Percentiles rank a stretch among this genome's conserved stretches.
phyloP scores from a whole-genome alignment of 192 early-diverging fungal genomes.

The Piromyces sp. region DNA sequence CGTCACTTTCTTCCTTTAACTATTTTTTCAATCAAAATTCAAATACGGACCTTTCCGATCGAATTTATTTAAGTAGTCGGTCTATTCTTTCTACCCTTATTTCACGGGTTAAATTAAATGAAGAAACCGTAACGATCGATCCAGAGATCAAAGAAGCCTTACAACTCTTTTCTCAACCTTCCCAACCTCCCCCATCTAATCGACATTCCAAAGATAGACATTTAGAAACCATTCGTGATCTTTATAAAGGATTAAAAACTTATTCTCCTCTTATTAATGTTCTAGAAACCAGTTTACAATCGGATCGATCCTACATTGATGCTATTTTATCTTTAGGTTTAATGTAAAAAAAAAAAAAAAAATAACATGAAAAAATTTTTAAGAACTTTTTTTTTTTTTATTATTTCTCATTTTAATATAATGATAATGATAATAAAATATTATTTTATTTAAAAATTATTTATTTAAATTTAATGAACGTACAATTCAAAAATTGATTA shows the following conservation, averaged over 20 bases:
- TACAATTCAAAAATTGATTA: too few species aligned
- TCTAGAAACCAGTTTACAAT: background rate
- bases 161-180: background rate
- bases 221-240: background rate
- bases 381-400: too few species aligned
- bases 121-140: background rate
- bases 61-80: background rate
- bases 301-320: background rate
- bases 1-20: too few species aligned
- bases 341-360: background rate
- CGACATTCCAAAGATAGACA: background rate
- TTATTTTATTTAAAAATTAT: too few species aligned
- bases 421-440: too few species aligned
- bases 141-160: background rate
- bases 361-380: too few species aligned
- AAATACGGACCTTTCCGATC: background rate
- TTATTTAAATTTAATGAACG: too few species aligned
- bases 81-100: background rate
- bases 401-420: too few species aligned
- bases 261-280: background rate
- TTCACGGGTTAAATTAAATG: background rate
- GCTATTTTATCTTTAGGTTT: background rate
- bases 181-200: background rate
- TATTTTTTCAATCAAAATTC: too few species aligned
- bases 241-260: background rate